Base-by-base conservation (phyloP, 1,284 basidiomycete genomes). In the Rhodotorula sp. region DNA sequence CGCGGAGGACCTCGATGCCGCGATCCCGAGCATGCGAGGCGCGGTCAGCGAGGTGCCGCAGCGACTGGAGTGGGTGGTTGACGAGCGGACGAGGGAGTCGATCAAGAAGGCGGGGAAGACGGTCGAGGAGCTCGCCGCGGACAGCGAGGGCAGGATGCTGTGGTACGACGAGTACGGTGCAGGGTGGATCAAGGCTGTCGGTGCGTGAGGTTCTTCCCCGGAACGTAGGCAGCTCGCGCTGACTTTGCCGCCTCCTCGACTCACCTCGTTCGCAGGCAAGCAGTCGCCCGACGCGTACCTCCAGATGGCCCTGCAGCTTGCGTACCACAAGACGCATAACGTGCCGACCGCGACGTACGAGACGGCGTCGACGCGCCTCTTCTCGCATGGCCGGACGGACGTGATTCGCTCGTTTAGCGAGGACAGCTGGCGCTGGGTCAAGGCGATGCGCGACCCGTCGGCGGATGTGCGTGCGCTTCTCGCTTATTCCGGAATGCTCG, bases 251-350 rank as follows among this genome's bases (percentile, higher is more conserved):
- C 60, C 62, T n/a, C 61, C 39, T 12, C 3, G 15, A n/a, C n/a
- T n/a, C 27, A 58, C 19, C 22, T 6, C 39, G 1, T 34, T 32
- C 32, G 39, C 73, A 91, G 90, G 86, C 64, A 88, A 89, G 76
- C 85, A 91, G 54, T 88, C 91, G 12, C 90, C 96, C 0, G 95
- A 99, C 80, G 92, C 91, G 0, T 98, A 89, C 82, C 86, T 97
- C 66, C 96, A 98, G 82, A 91, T 96, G 87, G 93, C 89, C 2
- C 85, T 97, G 36, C 96, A 98, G 82, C 87, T 98, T 19, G 95
- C 95, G 12, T 97, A 91, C 88, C 92, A 90, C 83, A 87, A 87
- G 77, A 88, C 89, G 51, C 90, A 90, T 70, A 89, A 88, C 22
- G 83, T 85, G 74, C 90, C 92, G 78, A 91, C 91, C 3, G 92